Evolutionary conservation across 192 early-diverging fungal genomes (phyloP).

Genomic region (Coemansia sp.): DNA sequence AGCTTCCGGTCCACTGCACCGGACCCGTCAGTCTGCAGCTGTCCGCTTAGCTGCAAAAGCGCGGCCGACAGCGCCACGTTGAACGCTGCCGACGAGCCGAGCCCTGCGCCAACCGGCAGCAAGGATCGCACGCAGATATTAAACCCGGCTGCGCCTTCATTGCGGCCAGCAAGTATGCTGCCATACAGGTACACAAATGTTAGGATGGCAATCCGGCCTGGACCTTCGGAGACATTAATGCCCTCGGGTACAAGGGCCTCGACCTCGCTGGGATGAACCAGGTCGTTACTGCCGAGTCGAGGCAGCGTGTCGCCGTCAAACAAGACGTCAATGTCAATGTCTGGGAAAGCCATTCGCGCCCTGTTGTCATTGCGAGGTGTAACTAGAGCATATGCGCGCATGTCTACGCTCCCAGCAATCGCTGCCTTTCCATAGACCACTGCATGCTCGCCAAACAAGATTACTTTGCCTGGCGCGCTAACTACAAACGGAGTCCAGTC

Average conservation of each 20-base stretch:
- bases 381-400: conserved; percentile 68
- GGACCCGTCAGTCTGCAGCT: conserved; percentile 15
- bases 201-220: conserved; percentile 52
- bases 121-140: conserved; percentile 65
- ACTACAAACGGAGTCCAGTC: conserved; percentile 48
- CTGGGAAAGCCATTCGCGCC: conserved; percentile 58
- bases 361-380: conserved; percentile 49
- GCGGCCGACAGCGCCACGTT: conserved; percentile 74
- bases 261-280: conserved; percentile 13
- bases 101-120: conserved; percentile 87
- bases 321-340: conserved; percentile 52
- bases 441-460: conserved; percentile 97
- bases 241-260: conserved; percentile 10
- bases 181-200: conserved; percentile 67
- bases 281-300: background rate
- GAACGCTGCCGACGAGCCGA: conserved; percentile 94
- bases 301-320: conserved; percentile 10
- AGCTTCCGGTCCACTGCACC: conserved; percentile 31
- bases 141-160: conserved; percentile 22
- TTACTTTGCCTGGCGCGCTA: conserved; percentile 94
- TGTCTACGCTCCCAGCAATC: conserved; percentile 73
- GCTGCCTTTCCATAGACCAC: conserved; percentile 91
- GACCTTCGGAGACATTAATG: conserved; percentile 16
- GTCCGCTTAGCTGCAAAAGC: conserved; percentile 58
- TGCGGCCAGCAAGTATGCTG: conserved; percentile 19